These are phyloP conservation scores for Corinectria fuckeliana DNA, from an alignment of 2,329 filamentous ascomycete genomes.

Conservation along the genomic window DNA sequence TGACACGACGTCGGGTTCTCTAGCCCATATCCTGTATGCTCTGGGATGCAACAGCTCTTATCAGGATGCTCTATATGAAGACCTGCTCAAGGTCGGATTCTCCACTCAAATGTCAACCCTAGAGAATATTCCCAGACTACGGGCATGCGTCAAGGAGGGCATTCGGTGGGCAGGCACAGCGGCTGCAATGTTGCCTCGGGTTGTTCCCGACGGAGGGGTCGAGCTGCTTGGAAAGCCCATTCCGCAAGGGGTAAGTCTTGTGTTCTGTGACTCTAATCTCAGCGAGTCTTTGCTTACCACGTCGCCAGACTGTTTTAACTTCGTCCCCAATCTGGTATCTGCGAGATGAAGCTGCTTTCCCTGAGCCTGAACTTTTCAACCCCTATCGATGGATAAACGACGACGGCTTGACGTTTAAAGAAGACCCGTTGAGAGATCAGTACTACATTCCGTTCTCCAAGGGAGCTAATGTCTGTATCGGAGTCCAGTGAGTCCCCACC, in stretches of 20 bases:
- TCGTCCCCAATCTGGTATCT: conserved; percentile 42
- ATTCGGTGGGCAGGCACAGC: conserved; percentile 38
- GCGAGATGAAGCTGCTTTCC: conserved; percentile 36
- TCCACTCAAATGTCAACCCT: conserved; percentile 32
- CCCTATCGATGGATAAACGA: conserved; percentile 36
- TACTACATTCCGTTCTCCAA: conserved; percentile 41
- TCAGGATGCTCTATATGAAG: conserved; percentile 33
- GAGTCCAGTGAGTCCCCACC: conserved; percentile 34
- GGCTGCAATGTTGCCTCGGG: conserved; percentile 37
- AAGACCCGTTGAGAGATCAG: conserved; percentile 30
- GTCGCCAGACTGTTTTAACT: conserved; percentile 32
- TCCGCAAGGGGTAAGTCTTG: conserved; percentile 29
- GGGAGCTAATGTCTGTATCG: conserved; percentile 38
- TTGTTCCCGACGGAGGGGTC: conserved; percentile 32
- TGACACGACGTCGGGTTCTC: conserved; percentile 40
- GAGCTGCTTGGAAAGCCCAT: conserved; percentile 32
- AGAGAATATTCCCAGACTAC: conserved; percentile 31
- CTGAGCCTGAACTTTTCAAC: conserved; percentile 31
- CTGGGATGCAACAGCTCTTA: conserved; percentile 34
- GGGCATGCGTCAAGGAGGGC: conserved; percentile 38
- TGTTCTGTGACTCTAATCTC: neutral
- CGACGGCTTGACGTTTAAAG: conserved; percentile 6
- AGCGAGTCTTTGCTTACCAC: neutral
- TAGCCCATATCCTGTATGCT: conserved; percentile 41
- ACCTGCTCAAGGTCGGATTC: conserved; percentile 27